Evolutionary conservation across 75 land plant genomes (phyloP).

Genomic region (Larix kaempferi): DNA sequence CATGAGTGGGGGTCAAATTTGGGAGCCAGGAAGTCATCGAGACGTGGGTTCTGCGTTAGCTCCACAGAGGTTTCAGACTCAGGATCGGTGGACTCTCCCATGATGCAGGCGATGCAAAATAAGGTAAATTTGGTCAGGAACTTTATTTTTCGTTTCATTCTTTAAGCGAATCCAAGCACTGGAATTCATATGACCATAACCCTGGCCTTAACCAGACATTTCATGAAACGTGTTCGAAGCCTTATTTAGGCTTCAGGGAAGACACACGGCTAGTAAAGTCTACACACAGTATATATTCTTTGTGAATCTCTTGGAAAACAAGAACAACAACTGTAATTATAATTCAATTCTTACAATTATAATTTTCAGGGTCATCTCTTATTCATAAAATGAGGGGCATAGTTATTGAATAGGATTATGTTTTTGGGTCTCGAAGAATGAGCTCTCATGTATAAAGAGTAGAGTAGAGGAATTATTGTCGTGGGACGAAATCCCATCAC

Average conservation of each 20-base stretch:
- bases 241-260: background rate
- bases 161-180: background rate
- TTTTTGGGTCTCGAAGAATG: background rate
- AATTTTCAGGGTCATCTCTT: background rate
- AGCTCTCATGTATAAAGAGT: background rate
- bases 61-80: slow-evolving; percentile 37
- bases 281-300: background rate
- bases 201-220: background rate
- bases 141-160: background rate
- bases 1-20: background rate
- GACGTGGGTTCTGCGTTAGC: slow-evolving; percentile 15
- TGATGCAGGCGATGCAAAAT: slow-evolving; percentile 40
- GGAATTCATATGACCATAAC: background rate
- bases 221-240: background rate
- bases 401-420: background rate
- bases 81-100: slow-evolving; percentile 51
- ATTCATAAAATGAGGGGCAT: background rate
- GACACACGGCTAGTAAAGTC: background rate
- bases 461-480: too few relatives aligned
- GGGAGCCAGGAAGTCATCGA: background rate
- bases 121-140: slow-evolving; percentile 22
- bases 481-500: too few relatives aligned
- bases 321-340: background rate
- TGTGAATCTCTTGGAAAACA: background rate
- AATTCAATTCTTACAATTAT: background rate